Percentiles rank a stretch among this genome's conserved stretches.
Conservation (phyloP, 2,329 filamentous ascomycete species). For the Dactylellina haptotyla region DNA sequence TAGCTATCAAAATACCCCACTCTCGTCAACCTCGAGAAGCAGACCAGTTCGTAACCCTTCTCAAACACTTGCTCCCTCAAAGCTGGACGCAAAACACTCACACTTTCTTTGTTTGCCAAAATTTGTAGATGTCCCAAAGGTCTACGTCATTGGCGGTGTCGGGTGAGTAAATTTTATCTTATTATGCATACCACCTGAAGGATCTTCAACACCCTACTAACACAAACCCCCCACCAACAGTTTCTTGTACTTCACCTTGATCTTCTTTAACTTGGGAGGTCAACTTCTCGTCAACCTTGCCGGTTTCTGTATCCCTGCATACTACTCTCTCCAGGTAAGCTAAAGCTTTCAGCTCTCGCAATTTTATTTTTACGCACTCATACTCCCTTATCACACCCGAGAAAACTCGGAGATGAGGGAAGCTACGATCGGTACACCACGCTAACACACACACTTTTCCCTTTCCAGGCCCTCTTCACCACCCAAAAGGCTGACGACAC, state of each 20-base stretch:
- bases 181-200: background rate
- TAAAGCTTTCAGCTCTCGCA: background rate
- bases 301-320: conserved; percentile 82
- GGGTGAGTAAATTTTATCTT: conserved; percentile 60
- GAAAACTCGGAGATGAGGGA: conserved; percentile 8
- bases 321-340: conserved; percentile 74
- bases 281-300: conserved; percentile 88
- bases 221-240: conserved; percentile 11
- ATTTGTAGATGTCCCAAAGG: conserved; percentile 75
- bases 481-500: conserved; percentile 78
- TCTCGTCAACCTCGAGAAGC: conserved; percentile 86
- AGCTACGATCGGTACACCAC: background rate
- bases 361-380: background rate
- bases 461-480: conserved; percentile 74
- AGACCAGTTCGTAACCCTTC: conserved; percentile 66
- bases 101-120: conserved; percentile 5
- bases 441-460: conserved; percentile 29
- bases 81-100: conserved; percentile 15
- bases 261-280: conserved; percentile 90
- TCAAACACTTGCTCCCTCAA: background rate
- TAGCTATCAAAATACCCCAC: conserved; percentile 86
- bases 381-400: background rate
- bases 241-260: conserved; percentile 86
- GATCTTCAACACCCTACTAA: conserved; percentile 37
- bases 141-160: conserved; percentile 81